Evolutionary conservation across 1,284 basidiomycete genomes (phyloP), one percentile per base, ranked within the genome.

Genomic region (Xerocomus minutiporus): DNA sequence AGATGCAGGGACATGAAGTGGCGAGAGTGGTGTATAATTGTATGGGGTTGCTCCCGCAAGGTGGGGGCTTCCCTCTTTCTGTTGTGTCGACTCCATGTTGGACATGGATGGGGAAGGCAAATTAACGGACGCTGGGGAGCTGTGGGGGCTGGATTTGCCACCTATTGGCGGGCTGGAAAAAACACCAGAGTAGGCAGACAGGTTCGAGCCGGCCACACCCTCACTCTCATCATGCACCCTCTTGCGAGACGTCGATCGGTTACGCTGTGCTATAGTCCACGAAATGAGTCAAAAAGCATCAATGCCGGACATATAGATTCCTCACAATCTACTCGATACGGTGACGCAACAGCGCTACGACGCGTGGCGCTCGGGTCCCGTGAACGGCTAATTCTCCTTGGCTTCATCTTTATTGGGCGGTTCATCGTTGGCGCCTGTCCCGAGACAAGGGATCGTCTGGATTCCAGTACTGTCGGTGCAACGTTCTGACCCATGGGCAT

Each of bases 191-290:
- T 73, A 80, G 3, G 72, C 63, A 20, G 56, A 48, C 46, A 73
- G 44, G 32, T 55, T 60, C 23, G 73, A 64, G 36, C 71, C 65
- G 68, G 73, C 56, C 47, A 74, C 54, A 50, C 66, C 70, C 48
- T 82, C 79, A 40, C 76, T 75, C 53, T 88, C 87, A 59, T 88
- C 86, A 56, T 76, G 82, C 8, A 80, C 83, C 34, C 86, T 81
- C 65, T 81, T 83, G 46, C 87, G 81, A 48, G 87, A 90, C 6
- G 84, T 79, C 39, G 87, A 90, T 59, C 87, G 75, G 48, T 86
- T 84, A 54, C 86, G 77, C 56, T 83, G 81, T 36, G 80, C 82
- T 73, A 73, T 68, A 57, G 40, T 76, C 56, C 39, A 58, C 48
- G 52, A 54, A 15, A 17, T 56, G 48, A 52, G 55, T 65, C 52